phyloP scores from a whole-genome alignment of 345 rosid genomes.

The Brassica rapa region DNA sequence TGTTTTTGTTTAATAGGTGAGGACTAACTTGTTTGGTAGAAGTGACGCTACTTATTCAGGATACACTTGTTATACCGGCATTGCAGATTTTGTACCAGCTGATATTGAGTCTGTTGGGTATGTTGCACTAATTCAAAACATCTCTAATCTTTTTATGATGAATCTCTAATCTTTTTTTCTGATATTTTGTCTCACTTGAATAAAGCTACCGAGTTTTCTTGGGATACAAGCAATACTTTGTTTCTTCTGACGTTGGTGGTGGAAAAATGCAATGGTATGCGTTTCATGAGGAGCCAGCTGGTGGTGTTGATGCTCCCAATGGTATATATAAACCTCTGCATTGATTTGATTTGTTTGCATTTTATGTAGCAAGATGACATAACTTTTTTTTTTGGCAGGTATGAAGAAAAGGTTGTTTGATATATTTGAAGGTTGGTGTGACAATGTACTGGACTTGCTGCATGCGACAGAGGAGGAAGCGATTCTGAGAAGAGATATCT shows the following conservation, averaged over 20 bases:
- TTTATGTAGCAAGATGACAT: too few relatives aligned
- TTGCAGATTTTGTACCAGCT: constrained; percentile 88
- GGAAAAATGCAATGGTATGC: constrained; percentile 99
- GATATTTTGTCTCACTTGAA: constrained; percentile 23
- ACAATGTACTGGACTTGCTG: constrained; percentile 78
- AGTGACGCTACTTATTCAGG: constrained; percentile 76
- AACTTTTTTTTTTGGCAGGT: constrained; percentile 43
- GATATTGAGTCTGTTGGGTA: constrained; percentile 95
- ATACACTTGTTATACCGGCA: constrained; percentile 93
- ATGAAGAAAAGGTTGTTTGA: constrained; percentile 76
- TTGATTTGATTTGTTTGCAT: not conserved
- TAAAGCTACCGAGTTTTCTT: constrained; percentile 80
- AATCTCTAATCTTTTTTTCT: not conserved
- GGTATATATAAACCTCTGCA: constrained; percentile 44
- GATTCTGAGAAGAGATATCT: constrained; percentile 85
- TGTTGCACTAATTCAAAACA: not conserved
- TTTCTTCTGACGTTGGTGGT: constrained; percentile 92
- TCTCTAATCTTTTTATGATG: constrained; percentile 13
- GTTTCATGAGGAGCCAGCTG: constrained; percentile 76
- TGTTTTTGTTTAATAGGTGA: constrained; percentile 55
- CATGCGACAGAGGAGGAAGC: constrained; percentile 76
- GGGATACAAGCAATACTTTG: constrained; percentile 97
- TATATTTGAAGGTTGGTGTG: constrained; percentile 93
- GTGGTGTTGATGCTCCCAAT: constrained; percentile 65
- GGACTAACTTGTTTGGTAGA: constrained; percentile 75